Evolutionary conservation across 306 rosid species (phyloP).

Genomic region (Geum urbanum): DNA sequence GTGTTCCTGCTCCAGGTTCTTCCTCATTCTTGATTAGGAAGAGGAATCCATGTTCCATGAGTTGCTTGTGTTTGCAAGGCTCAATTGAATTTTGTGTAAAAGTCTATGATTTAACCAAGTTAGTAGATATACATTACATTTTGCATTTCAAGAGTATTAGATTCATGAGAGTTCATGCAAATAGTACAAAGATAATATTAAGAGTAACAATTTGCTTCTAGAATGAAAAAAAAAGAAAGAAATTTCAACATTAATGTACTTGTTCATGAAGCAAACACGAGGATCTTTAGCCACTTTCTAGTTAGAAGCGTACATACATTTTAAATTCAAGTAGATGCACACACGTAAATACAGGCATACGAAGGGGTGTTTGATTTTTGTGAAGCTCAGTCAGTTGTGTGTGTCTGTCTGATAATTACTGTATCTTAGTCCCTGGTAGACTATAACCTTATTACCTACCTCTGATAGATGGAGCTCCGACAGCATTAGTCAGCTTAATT

Average conservation of each 20-base stretch:
- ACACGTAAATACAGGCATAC: background rate
- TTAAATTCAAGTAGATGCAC: too few relatives aligned
- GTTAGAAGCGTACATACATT: too few relatives aligned
- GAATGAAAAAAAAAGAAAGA: background rate
- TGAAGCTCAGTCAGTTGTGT: background rate
- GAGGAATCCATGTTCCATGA: background rate
- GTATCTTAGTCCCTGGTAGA: background rate
- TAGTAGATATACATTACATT: background rate
- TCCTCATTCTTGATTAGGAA: too few relatives aligned
- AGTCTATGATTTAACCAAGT: background rate
- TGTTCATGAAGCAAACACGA: background rate
- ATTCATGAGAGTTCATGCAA: background rate
- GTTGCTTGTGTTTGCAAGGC: background rate
- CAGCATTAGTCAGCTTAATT: slow-evolving; percentile 82
- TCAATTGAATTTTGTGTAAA: background rate
- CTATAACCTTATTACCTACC: slow-evolving; percentile 11
- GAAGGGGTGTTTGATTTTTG: background rate
- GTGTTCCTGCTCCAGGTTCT: too few relatives aligned
- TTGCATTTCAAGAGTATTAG: background rate
- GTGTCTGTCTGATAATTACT: background rate
- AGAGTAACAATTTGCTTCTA: background rate
- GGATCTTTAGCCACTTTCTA: background rate
- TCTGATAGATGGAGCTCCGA: slow-evolving; percentile 82
- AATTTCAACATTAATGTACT: background rate
- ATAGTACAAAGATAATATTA: background rate